Conservation (phyloP, 257 asterid species). For the Salvia rosmarinus region DNA sequence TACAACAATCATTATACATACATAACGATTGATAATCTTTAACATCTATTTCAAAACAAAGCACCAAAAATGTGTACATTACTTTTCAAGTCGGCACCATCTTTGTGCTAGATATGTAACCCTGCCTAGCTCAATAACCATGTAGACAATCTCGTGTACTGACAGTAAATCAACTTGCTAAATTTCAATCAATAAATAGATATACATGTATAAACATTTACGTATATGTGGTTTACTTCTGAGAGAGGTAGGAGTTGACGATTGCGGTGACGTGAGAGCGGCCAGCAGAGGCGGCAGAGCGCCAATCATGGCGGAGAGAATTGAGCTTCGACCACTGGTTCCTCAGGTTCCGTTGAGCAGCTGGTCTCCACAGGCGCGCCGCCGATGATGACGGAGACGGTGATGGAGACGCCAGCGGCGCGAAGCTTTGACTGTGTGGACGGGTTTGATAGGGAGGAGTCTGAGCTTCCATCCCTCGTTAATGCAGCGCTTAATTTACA, state of each 20-base stretch:
- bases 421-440: slow-evolving; percentile 29
- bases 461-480: slow-evolving; percentile 27
- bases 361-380: slow-evolving; percentile 79
- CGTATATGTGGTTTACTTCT: slow-evolving; percentile 38
- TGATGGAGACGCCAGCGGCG: slow-evolving; percentile 35
- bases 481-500: not conserved
- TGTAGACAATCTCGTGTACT: not conserved
- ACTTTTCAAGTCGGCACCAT: not conserved
- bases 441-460: slow-evolving; percentile 31
- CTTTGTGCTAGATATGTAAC: not conserved
- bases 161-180: not conserved
- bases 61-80: not conserved
- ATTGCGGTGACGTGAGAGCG: slow-evolving; percentile 74
- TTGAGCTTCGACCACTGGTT: slow-evolving; percentile 86
- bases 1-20: not conserved
- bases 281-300: slow-evolving; percentile 54
- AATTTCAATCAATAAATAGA: not conserved
- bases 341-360: slow-evolving; percentile 78
- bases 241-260: slow-evolving; percentile 80
- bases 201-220: not conserved
- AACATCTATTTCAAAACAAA: not conserved
- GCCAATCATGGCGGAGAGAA: slow-evolving; percentile 70
- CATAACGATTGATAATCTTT: not conserved
- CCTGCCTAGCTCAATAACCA: slow-evolving; percentile 12
- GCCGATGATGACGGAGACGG: slow-evolving; percentile 39